Evolutionary conservation across 768 basidiomycete species (phyloP).

Genomic region (Mycena albidolilacea): DNA sequence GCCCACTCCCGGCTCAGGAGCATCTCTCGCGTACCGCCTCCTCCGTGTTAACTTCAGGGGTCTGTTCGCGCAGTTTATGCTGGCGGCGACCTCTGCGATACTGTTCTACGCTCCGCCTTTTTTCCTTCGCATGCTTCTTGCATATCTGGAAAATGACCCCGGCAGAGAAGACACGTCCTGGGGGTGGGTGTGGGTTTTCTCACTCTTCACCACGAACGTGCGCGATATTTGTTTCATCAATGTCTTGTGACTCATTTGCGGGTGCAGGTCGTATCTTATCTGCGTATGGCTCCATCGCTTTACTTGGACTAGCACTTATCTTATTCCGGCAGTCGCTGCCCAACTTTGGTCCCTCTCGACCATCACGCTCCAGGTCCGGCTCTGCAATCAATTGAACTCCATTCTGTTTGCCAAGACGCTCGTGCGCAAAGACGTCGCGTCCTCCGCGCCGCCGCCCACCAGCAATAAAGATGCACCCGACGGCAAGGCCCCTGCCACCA

Average conservation of each 20-base stretch:
- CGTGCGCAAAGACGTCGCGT: slow-evolving; percentile 81
- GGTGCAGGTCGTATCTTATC: neutral
- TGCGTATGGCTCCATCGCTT: neutral
- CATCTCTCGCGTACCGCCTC: slow-evolving; percentile 73
- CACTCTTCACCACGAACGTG: slow-evolving; percentile 63
- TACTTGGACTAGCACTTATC: neutral
- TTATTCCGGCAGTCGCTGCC: slow-evolving; percentile 56
- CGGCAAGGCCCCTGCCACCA: neutral
- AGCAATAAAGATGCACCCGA: slow-evolving; percentile 44
- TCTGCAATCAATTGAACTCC: slow-evolving; percentile 76
- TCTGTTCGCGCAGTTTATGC: slow-evolving; percentile 51
- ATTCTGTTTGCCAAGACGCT: slow-evolving; percentile 80
- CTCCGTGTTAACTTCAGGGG: slow-evolving; percentile 66
- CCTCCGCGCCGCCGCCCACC: slow-evolving; percentile 57
- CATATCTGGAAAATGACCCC: slow-evolving; percentile 74
- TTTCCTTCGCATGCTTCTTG: slow-evolving; percentile 70
- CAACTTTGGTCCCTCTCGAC: slow-evolving; percentile 72
- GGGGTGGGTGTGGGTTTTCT: slow-evolving; percentile 78
- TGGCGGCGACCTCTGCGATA: slow-evolving; percentile 71
- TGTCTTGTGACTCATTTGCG: neutral
- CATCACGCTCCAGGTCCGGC: slow-evolving; percentile 70
- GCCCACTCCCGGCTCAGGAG: slow-evolving; percentile 74
- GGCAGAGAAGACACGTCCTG: slow-evolving; percentile 65
- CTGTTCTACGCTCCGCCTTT: slow-evolving; percentile 77
- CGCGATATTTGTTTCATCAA: neutral